Base-by-base conservation (phyloP, 768 basidiomycete species). In the Leccinum truebloodii region DNA sequence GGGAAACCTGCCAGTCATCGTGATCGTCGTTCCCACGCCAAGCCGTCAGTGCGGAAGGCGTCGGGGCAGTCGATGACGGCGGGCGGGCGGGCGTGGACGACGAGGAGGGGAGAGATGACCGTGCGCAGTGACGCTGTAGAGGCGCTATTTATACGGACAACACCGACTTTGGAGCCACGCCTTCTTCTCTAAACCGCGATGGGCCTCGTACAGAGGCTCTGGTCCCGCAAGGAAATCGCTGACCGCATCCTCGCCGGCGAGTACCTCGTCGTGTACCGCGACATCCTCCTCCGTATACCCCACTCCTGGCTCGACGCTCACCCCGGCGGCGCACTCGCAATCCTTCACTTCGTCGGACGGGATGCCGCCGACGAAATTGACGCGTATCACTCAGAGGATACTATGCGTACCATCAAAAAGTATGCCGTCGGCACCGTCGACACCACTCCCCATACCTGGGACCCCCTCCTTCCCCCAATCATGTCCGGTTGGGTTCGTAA, bases 331-430 rank as follows among this genome's bases (percentile, higher is more conserved):
- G 74, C 84, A 4, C 87, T 98, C 53, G 83, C 94, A 14, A 85
- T 99, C 59, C 86, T 96, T 26, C 97, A 99, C 76, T 98, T 95
- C 68, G 87, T 98, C 46, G 97, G 96, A 3, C 83, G 96, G 58
- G 95, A 99, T 71, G 95, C 96, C 0, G 85, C 92, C 0, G 91
- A 96, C 77, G 97, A 99, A 74, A 91, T 98, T 35, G 85, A 92
- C 63, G 96, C 94, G 22, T 98, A 91, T 76, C 97, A 99, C 71
- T 79, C 80, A 7, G 81, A 84, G 39, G 57, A 65, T 51, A 71
- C 73, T 20, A 48, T 70, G 52, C 63, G 58, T n/a, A 67, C 62
- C 69, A 73, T 74, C 20, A 73, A 60, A 28, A 65, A 63, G 18
- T 96, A 87, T 70, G 81, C 84, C 55, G 78, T 95, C 24, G 95